phyloP scores from a whole-genome alignment of 2,329 filamentous ascomycete species.

The Ceratocystis destructans region DNA sequence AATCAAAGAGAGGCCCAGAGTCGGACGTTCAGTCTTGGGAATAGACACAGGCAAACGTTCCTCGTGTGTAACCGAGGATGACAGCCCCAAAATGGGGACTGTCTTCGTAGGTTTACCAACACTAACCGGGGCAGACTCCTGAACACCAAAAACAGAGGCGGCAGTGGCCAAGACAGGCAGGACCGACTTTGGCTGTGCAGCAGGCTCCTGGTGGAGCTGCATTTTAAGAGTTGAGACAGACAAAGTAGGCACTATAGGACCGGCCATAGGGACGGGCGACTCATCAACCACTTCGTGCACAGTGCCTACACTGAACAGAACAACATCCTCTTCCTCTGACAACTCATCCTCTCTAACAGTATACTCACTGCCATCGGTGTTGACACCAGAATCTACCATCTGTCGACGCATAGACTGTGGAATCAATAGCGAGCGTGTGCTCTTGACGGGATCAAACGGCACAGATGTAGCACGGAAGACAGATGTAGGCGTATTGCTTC shows the following conservation, averaged over 20 bases:
- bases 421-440: conserved; percentile 8
- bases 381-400: conserved; percentile 47
- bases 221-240: neutral
- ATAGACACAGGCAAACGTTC: conserved; percentile 21
- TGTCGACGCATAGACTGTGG: conserved; percentile 23
- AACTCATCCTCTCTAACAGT: conserved; percentile 21
- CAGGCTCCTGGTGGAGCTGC: conserved; percentile 16
- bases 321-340: conserved; percentile 24
- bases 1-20: conserved; percentile 24
- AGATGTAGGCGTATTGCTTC: conserved; percentile 38
- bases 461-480: conserved; percentile 29
- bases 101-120: conserved; percentile 23
- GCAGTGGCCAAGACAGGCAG: conserved; percentile 23
- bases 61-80: neutral
- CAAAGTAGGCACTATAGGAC: conserved; percentile 2
- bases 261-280: conserved; percentile 10
- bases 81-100: conserved; percentile 22
- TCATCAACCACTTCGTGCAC: conserved; percentile 13
- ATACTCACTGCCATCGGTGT: conserved; percentile 41
- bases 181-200: conserved; percentile 23
- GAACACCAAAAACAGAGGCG: conserved; percentile 25
- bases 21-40: conserved; percentile 24
- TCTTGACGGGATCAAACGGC: conserved; percentile 25
- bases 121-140: conserved; percentile 24
- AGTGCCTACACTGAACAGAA: conserved; percentile 13